Evolutionary conservation across 2,329 filamentous ascomycete species (phyloP).

Genomic region (Fusarium sp.): DNA sequence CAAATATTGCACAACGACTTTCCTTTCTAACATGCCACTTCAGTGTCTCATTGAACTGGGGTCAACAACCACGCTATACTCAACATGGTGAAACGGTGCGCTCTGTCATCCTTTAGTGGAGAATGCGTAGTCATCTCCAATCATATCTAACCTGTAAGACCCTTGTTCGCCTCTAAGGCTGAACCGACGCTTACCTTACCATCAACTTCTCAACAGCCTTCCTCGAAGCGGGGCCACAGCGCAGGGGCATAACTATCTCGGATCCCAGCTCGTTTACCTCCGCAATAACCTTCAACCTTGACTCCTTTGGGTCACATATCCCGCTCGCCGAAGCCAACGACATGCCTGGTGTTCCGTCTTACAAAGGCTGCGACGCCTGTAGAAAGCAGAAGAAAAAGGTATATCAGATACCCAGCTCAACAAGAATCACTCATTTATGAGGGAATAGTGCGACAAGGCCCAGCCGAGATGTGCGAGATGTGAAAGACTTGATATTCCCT

Average conservation of each 20-base stretch:
- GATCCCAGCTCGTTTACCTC: background rate
- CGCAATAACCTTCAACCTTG: constrained; percentile 10
- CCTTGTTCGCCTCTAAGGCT: constrained; percentile 12
- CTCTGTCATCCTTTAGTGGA: constrained; percentile 18
- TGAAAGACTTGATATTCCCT: constrained; percentile 58
- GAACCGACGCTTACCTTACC: constrained; percentile 10
- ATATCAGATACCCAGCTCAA: no score
- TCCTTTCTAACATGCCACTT: background rate
- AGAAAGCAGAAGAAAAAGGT: constrained; percentile 68
- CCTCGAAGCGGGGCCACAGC: constrained; percentile 23
- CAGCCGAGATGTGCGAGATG: constrained; percentile 62
- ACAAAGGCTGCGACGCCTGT: constrained; percentile 64
- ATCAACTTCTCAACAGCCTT: constrained; percentile 5
- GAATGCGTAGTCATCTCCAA: constrained; percentile 1
- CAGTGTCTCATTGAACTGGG: constrained; percentile 1
- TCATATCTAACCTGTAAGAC: constrained; percentile 1
- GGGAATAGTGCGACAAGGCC: constrained; percentile 60
- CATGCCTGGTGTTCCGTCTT: constrained; percentile 67
- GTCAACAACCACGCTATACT: constrained; percentile 20
- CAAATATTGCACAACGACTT: background rate
- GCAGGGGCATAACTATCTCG: constrained; percentile 14
- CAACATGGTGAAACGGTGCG: constrained; percentile 27
- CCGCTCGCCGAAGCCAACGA: constrained; percentile 40
- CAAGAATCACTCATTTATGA: background rate
- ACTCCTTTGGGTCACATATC: constrained; percentile 39